Conservation (phyloP, 1,284 basidiomycete species). For the Polyporus tsugae region DNA sequence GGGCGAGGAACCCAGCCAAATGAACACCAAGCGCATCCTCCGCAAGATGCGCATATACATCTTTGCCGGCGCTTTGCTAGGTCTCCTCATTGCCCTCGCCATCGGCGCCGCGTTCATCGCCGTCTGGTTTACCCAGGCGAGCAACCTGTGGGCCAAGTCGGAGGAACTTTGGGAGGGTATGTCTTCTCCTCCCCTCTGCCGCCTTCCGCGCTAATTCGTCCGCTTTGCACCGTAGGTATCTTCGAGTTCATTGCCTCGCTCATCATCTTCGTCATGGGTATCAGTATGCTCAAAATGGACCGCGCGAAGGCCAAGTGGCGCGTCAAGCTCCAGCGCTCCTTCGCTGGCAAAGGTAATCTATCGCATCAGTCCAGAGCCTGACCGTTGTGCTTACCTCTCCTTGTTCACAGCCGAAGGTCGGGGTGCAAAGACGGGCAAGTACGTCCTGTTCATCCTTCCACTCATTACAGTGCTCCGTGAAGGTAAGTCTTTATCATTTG, state of each 20-base stretch:
- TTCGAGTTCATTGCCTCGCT: constrained; percentile 84
- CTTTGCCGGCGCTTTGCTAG: constrained; percentile 77
- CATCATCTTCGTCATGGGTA: constrained; percentile 69
- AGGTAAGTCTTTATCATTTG: constrained; percentile 52
- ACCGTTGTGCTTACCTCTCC: neutral
- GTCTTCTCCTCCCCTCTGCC: constrained; percentile 16
- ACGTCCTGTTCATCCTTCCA: constrained; percentile 88
- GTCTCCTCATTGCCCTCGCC: constrained; percentile 79
- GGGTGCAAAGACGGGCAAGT: constrained; percentile 68
- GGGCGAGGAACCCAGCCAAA: constrained; percentile 34
- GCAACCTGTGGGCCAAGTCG: constrained; percentile 73
- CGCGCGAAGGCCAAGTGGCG: constrained; percentile 90
- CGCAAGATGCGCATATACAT: constrained; percentile 79
- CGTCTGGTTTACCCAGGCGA: constrained; percentile 83
- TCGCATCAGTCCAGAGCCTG: neutral
- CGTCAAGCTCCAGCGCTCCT: constrained; percentile 84
- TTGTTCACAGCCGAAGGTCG: constrained; percentile 44
- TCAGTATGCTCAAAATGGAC: constrained; percentile 63
- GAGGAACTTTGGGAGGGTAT: constrained; percentile 79
- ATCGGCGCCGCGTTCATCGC: constrained; percentile 84
- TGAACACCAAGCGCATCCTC: constrained; percentile 50
- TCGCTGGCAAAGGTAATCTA: constrained; percentile 61
- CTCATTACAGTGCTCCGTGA: constrained; percentile 92
- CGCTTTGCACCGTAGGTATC: constrained; percentile 60
- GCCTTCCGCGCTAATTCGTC: neutral